Base-by-base conservation (phyloP, 2,329 filamentous ascomycete genomes). In the Lachnum nothofagi region DNA sequence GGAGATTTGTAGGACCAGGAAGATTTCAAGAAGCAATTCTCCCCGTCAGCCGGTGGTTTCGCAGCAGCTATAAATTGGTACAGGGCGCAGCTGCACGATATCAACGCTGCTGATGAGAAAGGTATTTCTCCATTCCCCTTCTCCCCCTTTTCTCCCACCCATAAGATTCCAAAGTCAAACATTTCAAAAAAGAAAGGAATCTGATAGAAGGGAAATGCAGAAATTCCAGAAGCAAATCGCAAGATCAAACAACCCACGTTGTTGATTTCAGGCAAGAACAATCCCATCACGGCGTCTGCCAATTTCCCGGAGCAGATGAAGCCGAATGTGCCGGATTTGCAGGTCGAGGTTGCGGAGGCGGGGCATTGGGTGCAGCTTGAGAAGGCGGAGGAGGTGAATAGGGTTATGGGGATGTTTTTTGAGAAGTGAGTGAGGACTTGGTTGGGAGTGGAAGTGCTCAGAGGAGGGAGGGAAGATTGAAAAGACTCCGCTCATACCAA, bases 301-400 rank as follows among this genome's bases (percentile, higher is more conserved):
- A 42, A 54, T 35, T 53, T 55, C 12, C 43, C 44, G 1, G 46
- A 40, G 3, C 52, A 55, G 23, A 58, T 58, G 56, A 49, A 52
- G 24, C 20, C 17, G 5, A 41, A 34, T 19, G 42, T 34, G 22
- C 31, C 20, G 2, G 25, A 49, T 7, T 23, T 59, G 9, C 24
- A 39, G 12, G 42, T 49, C 5, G 25, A 44, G 14, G 42, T 41
- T 10, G 9, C 51, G 17, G 42, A 55, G 2, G 42, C 42, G 1
- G 50, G 55, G 4, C 55, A 58, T 51, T 60, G 54, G 57, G 43
- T 58, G 23, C 47, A 49, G 51, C 17, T 60, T 17, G 49, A 58
- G 46, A 49, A 37, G 16, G 16, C 42, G 17, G 46, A 53, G 22
- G 55, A 57, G 46, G 44, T 45, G 1, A 58, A 57, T 34, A 16